Evolutionary conservation across 1,284 basidiomycete genomes (phyloP).

Genomic region (Cryptococcus maquisensis): DNA sequence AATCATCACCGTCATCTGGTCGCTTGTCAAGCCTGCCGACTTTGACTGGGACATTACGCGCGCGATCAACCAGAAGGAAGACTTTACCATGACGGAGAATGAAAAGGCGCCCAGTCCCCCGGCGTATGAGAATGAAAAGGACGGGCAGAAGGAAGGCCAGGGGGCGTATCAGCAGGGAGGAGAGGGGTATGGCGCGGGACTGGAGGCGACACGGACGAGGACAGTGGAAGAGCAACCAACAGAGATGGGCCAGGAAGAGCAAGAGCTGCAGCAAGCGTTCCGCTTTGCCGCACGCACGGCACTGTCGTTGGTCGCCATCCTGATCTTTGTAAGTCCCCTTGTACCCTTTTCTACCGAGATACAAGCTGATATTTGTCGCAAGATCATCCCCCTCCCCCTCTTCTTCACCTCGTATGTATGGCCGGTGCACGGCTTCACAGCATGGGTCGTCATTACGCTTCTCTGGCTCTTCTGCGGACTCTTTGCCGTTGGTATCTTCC

Average conservation of each 20-base stretch:
- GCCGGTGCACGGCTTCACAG: constrained; percentile 62
- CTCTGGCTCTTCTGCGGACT: constrained; percentile 75
- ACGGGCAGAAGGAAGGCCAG: neutral
- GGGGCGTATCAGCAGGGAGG: neutral
- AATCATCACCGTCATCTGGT: constrained; percentile 64
- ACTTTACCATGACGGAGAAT: constrained; percentile 6
- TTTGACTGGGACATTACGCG: constrained; percentile 76
- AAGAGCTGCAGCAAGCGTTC: constrained; percentile 65
- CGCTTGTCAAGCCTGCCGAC: constrained; percentile 67
- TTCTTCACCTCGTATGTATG: constrained; percentile 75
- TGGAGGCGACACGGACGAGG: neutral
- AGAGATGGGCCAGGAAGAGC: constrained; percentile 53
- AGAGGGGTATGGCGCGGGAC: neutral
- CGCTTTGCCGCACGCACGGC: constrained; percentile 70
- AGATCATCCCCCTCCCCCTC: constrained; percentile 73
- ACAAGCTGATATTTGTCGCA: constrained; percentile 35
- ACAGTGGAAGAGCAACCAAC: constrained; percentile 52
- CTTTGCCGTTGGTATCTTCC: constrained; percentile 73
- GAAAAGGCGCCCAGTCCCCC: constrained; percentile 7
- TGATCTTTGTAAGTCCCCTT: constrained; percentile 53
- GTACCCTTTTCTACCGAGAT: neutral
- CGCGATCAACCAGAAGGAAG: constrained; percentile 59
- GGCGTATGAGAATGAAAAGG: constrained; percentile 20
- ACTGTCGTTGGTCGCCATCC: constrained; percentile 52
- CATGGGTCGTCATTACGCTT: constrained; percentile 64